These are phyloP conservation scores for Xylaria venustula DNA, from an alignment of 495 filamentous ascomycete genomes.

Conservation along the genomic window DNA sequence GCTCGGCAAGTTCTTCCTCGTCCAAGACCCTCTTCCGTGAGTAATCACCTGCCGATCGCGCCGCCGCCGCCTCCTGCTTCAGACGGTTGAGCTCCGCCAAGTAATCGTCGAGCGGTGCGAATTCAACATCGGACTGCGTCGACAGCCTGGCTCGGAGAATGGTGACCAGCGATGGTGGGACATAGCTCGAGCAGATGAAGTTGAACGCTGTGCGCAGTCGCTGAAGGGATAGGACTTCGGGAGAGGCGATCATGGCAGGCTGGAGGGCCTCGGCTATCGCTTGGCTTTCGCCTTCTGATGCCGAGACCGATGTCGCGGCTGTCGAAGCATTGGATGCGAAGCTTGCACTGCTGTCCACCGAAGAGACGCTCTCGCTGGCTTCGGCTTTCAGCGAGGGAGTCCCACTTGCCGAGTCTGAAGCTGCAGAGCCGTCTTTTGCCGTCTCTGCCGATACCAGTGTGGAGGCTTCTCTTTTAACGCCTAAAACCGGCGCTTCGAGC, in stretches of 20 bases:
- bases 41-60: conserved; percentile 68
- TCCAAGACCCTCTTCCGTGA: conserved; percentile 66
- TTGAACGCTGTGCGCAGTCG: conserved; percentile 70
- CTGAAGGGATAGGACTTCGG: conserved; percentile 59
- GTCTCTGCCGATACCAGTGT: conserved; percentile 25
- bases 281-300: conserved; percentile 16
- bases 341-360: conserved; percentile 36
- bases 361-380: conserved; percentile 36
- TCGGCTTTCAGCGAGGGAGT: conserved; percentile 26
- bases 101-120: conserved; percentile 65
- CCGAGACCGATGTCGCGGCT: conserved; percentile 41
- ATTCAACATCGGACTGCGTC: conserved; percentile 48
- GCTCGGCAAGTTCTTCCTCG: conserved; percentile 73
- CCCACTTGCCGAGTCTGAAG: conserved; percentile 31
- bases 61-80: conserved; percentile 64
- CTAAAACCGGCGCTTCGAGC: conserved; percentile 71
- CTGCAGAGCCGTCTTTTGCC: conserved; percentile 18
- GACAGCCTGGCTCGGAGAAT: conserved; percentile 50
- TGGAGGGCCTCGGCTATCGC: conserved; percentile 22
- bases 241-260: conserved; percentile 48
- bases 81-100: conserved; percentile 62
- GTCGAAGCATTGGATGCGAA: conserved; percentile 41
- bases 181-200: conserved; percentile 75
- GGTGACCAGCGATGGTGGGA: conserved; percentile 52
- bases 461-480: conserved; percentile 44